A percentile compares a stretch with the other conserved stretches of the same genome.
Evolutionary conservation across 345 rosid genomes (phyloP).

Genomic region (Murraya koenigii): DNA sequence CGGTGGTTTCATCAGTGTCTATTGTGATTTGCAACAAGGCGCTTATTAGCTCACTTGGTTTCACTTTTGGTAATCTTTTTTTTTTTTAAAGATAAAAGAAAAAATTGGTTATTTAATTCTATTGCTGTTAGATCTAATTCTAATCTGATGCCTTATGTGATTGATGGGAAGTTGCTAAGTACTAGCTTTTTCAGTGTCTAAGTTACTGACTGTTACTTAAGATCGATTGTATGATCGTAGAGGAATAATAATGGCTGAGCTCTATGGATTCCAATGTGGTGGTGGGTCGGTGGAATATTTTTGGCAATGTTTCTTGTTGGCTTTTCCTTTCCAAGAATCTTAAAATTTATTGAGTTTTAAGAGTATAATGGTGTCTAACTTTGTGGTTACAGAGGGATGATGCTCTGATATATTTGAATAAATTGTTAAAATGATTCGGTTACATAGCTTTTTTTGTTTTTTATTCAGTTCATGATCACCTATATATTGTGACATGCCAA

Average conservation of each 20-base stretch:
- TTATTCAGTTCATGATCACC: neutral
- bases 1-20: constrained; percentile 99
- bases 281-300: neutral
- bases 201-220: neutral
- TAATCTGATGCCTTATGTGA: neutral
- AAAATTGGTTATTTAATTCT: neutral
- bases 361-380: neutral
- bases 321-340: neutral
- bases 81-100: no score
- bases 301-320: neutral
- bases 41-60: constrained; percentile 94
- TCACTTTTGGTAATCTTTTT: constrained; percentile 70
- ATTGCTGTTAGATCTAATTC: constrained; percentile 11
- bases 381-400: neutral
- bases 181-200: neutral
- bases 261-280: neutral
- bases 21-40: constrained; percentile 99
- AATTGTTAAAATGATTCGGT: neutral
- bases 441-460: neutral
- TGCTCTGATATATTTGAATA: neutral
- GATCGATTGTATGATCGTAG: neutral
- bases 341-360: neutral
- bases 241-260: neutral
- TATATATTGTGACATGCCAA: neutral
- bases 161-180: neutral